Conservation (phyloP, 805 yeast species). For the Candida rishiriensis region DNA sequence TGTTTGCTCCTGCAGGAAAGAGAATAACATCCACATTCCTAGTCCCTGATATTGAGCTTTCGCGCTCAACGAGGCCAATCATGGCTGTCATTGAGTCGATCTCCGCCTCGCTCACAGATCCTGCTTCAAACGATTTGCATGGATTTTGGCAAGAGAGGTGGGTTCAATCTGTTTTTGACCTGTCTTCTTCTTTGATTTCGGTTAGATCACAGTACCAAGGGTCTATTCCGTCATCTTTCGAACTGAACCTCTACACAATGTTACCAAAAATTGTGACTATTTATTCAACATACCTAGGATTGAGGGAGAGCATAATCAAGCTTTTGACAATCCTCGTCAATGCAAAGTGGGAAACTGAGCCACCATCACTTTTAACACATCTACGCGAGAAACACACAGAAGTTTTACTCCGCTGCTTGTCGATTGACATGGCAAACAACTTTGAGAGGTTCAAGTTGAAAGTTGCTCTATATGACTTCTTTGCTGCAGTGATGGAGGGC, state of each 20-base stretch:
- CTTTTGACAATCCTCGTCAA: conserved; percentile 54
- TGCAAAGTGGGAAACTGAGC: conserved; percentile 51
- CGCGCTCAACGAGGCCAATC: conserved; percentile 53
- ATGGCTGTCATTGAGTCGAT: conserved; percentile 45
- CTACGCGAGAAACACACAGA: conserved; percentile 63
- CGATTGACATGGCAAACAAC: conserved; percentile 53
- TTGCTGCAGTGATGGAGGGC: conserved; percentile 64
- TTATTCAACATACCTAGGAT: conserved; percentile 44
- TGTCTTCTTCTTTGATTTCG: conserved; percentile 52
- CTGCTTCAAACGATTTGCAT: conserved; percentile 30
- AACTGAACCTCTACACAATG: conserved; percentile 50
- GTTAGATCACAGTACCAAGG: conserved; percentile 47
- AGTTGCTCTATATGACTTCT: conserved; percentile 55
- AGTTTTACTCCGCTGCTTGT: conserved; percentile 54
- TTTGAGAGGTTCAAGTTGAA: conserved; percentile 50
- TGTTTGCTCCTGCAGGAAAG: conserved; percentile 47
- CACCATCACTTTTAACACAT: conserved; percentile 80
- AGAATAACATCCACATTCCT: conserved; percentile 54
- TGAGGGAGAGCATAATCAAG: conserved; percentile 49
- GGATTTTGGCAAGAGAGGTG: conserved; percentile 48
- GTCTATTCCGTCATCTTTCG: conserved; percentile 59
- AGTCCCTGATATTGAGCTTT: conserved; percentile 42
- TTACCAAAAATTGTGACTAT: conserved; percentile 54
- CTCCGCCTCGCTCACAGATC: conserved; percentile 21
- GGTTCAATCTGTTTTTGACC: conserved; percentile 47